Percentiles rank a stretch among this genome's conserved stretches.
Evolutionary conservation across 306 rosid genomes (phyloP).

Genomic region (Trifolium pratense): DNA sequence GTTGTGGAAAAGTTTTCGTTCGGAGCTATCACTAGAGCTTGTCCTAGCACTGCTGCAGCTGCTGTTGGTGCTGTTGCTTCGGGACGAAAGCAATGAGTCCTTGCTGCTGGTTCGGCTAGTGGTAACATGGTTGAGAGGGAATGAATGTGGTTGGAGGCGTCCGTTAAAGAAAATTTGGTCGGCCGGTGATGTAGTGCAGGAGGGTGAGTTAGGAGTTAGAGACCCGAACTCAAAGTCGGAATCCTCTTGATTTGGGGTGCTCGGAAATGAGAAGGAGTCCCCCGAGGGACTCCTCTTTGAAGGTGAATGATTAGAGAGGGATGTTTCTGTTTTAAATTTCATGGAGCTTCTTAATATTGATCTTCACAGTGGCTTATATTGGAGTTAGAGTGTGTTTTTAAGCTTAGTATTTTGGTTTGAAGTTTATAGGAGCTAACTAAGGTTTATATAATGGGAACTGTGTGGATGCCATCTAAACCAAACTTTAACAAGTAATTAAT

Average conservation of each 20-base stretch:
- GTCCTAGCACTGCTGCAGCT: conserved; percentile 82
- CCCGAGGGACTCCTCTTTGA: conserved; percentile 46
- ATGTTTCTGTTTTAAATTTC: conserved; percentile 9
- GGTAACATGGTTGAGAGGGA: conserved; percentile 52
- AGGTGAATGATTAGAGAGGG: conserved; percentile 33
- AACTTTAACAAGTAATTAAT: neutral
- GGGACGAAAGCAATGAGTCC: conserved; percentile 65
- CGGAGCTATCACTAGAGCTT: conserved; percentile 70
- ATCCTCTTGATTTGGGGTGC: conserved; percentile 64
- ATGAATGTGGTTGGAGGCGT: conserved; percentile 77
- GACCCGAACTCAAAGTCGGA: conserved; percentile 76
- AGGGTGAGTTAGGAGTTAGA: conserved; percentile 69
- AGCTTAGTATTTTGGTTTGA: neutral
- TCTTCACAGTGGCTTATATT: neutral
- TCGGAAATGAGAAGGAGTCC: conserved; percentile 74
- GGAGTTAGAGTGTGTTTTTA: neutral
- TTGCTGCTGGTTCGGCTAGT: conserved; percentile 61
- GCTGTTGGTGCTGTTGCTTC: conserved; percentile 83
- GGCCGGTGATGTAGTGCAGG: conserved; percentile 69
- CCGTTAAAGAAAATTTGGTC: conserved; percentile 89
- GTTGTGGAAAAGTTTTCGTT: conserved; percentile 44
- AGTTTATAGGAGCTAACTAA: neutral
- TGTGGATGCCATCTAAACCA: neutral
- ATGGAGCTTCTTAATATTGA: neutral
- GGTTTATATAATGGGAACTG: neutral